Percentiles rank a stretch among this genome's conserved stretches.
Conservation (phyloP, 257 asterid genomes). For the Nicotiana otophora region DNA sequence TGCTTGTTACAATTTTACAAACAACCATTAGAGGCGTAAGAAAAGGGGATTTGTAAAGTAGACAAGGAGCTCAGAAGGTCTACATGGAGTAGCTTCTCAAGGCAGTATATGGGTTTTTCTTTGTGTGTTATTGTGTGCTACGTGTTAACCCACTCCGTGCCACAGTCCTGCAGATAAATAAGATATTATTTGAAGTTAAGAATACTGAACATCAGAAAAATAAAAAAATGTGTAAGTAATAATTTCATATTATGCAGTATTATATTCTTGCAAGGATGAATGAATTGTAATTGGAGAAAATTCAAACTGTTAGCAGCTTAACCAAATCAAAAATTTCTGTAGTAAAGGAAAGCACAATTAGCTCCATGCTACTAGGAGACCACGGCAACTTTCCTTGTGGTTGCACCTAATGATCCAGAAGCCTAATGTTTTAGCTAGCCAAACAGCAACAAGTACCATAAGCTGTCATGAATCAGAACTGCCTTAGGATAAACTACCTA, state of each 20-base stretch:
- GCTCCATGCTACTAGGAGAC: not conserved
- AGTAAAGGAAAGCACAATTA: not conserved
- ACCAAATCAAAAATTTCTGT: not conserved
- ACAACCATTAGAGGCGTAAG: slow-evolving; percentile 32
- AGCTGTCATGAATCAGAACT: not conserved
- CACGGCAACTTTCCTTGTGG: not conserved
- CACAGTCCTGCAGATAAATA: slow-evolving; percentile 48
- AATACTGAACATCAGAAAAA: no score
- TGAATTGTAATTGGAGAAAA: not conserved
- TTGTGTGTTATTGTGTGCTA: slow-evolving; percentile 55
- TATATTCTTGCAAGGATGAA: not conserved
- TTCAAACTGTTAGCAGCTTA: not conserved
- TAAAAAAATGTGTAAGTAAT: not conserved
- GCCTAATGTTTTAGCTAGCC: not conserved
- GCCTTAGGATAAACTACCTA: not conserved
- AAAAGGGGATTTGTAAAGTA: slow-evolving; percentile 25
- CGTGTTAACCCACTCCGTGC: slow-evolving; percentile 70
- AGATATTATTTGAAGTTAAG: not conserved
- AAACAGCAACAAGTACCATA: not conserved
- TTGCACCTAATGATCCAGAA: not conserved
- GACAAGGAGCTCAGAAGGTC: slow-evolving; percentile 27
- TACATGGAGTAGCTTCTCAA: slow-evolving; percentile 27
- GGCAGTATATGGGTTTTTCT: slow-evolving; percentile 16
- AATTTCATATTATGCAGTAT: not conserved
- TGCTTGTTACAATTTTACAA: slow-evolving; percentile 65